Base-by-base conservation (phyloP, 1,139 yeast genomes). In the Kurtzmaniella quercitrusa region DNA sequence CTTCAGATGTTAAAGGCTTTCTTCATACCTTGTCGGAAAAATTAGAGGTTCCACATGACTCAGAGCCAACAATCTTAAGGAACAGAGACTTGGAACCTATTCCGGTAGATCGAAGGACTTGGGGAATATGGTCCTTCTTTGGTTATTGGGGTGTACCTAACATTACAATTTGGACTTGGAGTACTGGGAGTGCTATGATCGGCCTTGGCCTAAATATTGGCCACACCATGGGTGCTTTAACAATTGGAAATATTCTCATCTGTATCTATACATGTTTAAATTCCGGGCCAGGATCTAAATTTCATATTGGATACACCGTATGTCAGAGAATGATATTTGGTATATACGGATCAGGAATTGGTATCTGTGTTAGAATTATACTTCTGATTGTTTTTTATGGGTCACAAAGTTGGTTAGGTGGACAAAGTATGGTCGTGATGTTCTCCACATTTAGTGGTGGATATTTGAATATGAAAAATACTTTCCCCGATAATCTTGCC, bases 111-210 rank as follows among this genome's bases (percentile, higher is more conserved):
- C 46, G 61, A 43, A 44, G 62, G 38, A 45, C 46, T 2, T 58
- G 62, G 62, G 58, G 60, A n/a, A 45, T 50, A 27, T 54, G 50
- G 50, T 53, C 59, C 3, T 54, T 49, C 42, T 47, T 52, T 29
- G 55, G 55, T 7, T 58, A 58, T 37, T 58, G 62, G 62, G 56
- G 54, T 2, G 50, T 56, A 7, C 53, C 60, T 3, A 55, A 57
- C 37, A 42, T 56, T 25, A 54, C 60, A 6, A 57, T 58, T 15
- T 52, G 54, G 50, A 53, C 58, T 3, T 57, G 60, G 60, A 45
- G 54, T 4, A 52, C 58, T 9, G 60, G 58, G 1, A 46, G 53
- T 39, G 54, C 61, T 2, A 41, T 57, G 38, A 37, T 57, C 12
- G 50, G 49, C 0, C 42, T 56, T 9, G 48, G 48, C 3, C 44